These are phyloP conservation scores for Pleurotus tuoliensis DNA, from an alignment of 768 basidiomycete species.

Conservation along the genomic window DNA sequence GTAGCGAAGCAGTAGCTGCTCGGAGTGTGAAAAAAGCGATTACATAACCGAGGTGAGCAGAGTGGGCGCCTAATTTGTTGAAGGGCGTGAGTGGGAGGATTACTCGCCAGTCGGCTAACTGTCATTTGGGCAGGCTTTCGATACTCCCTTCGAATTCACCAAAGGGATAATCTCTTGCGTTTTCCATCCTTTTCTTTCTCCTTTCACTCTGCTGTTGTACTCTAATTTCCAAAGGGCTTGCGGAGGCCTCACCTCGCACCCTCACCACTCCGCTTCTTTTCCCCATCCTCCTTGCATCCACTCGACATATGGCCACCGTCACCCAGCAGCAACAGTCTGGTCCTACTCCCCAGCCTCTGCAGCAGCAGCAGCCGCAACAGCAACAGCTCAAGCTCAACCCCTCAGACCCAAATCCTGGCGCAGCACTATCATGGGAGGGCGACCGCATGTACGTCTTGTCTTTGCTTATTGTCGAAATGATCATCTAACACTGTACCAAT, in stretches of 20 bases:
- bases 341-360: slow-evolving; percentile 6
- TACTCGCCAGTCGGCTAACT: neutral
- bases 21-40: neutral
- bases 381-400: slow-evolving; percentile 17
- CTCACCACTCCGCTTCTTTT: neutral
- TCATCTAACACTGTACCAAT: slow-evolving; percentile 5
- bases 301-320: slow-evolving; percentile 23
- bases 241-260: neutral
- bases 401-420: slow-evolving; percentile 18
- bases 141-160: neutral
- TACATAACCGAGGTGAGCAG: neutral
- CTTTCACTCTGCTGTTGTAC: neutral
- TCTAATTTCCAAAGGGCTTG: slow-evolving; percentile 13
- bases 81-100: neutral
- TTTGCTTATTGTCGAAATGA: slow-evolving; percentile 10
- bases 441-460: slow-evolving; percentile 66
- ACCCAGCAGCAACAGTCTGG: slow-evolving; percentile 18
- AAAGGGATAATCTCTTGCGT: neutral
- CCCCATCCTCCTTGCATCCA: slow-evolving; percentile 2
- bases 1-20: neutral
- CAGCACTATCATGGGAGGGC: slow-evolving; percentile 68
- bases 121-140: neutral
- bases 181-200: neutral
- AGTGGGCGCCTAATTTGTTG: neutral
- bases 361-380: slow-evolving; percentile 16